These are phyloP conservation scores for Epichloe baconii DNA, from an alignment of 2,329 filamentous ascomycete genomes.

Conservation along the genomic window DNA sequence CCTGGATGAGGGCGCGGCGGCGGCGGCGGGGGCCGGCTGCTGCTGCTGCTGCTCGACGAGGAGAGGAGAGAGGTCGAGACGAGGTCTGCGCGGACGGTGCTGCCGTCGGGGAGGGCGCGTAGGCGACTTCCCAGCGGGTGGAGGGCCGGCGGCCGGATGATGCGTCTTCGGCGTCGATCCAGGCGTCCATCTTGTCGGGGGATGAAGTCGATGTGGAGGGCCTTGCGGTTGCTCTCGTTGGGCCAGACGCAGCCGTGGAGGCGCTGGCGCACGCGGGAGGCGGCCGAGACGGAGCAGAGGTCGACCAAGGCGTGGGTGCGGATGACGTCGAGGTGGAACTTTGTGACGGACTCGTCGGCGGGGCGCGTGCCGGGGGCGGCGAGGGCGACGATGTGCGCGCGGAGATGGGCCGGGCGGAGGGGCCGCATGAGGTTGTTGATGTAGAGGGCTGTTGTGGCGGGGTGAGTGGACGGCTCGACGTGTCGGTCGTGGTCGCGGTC, in stretches of 20 bases:
- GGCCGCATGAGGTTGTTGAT: constrained; percentile 86
- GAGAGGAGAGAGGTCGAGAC: constrained; percentile 4
- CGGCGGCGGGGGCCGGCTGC: constrained; percentile 1
- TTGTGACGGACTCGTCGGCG: constrained; percentile 39
- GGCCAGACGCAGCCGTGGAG: constrained; percentile 79
- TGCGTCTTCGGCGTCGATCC: constrained; percentile 58
- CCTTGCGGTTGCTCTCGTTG: constrained; percentile 70
- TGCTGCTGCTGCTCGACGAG: neutral
- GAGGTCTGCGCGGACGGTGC: constrained; percentile 31
- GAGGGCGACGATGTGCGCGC: constrained; percentile 54
- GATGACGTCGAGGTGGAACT: constrained; percentile 72
- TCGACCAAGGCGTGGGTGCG: constrained; percentile 76
- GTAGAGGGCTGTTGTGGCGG: constrained; percentile 67
- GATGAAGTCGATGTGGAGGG: constrained; percentile 86
- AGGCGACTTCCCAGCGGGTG: constrained; percentile 59
- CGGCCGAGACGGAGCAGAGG: constrained; percentile 56
- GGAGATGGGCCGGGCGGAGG: constrained; percentile 54
- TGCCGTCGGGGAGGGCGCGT: constrained; percentile 43
- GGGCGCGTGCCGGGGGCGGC: constrained; percentile 43
- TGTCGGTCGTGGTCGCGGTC: constrained; percentile 22
- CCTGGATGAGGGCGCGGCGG: too few species aligned
- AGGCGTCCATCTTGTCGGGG: constrained; percentile 54
- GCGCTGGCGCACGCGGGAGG: constrained; percentile 60
- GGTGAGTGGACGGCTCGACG: constrained; percentile 49
- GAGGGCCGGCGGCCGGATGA: constrained; percentile 27